These are phyloP conservation scores for Phytopythium litorale DNA, from an alignment of 352 stramenopile genomes.

Conservation along the genomic window DNA sequence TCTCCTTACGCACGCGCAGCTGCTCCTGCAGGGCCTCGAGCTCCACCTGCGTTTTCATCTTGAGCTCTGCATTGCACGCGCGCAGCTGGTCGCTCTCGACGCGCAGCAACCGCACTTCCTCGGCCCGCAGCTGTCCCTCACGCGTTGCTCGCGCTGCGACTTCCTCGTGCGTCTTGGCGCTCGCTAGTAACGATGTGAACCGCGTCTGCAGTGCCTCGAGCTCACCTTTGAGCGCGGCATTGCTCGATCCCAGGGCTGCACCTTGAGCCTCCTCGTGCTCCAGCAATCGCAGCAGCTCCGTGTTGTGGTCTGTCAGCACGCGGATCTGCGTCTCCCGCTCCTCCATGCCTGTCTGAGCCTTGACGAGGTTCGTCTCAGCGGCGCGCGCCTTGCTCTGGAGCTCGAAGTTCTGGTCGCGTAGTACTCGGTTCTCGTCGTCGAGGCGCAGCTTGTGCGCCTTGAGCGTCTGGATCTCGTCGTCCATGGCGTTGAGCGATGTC, in stretches of 20 bases:
- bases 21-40: constrained; percentile 95
- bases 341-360: constrained; percentile 73
- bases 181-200: constrained; percentile 88
- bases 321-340: constrained; percentile 93
- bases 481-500: constrained; percentile 82
- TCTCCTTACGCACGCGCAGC: constrained; percentile 94
- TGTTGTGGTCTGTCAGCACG: constrained; percentile 95
- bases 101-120: constrained; percentile 92
- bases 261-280: constrained; percentile 93
- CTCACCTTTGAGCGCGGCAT: constrained; percentile 56
- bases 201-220: constrained; percentile 85
- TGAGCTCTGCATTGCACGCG: constrained; percentile 90
- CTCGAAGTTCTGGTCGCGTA: constrained; percentile 93
- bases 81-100: constrained; percentile 91
- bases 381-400: constrained; percentile 86
- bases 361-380: constrained; percentile 79
- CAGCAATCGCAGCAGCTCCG: constrained; percentile 92
- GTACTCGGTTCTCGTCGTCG: constrained; percentile 90
- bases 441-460: constrained; percentile 62
- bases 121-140: constrained; percentile 91
- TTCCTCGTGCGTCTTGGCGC: constrained; percentile 92
- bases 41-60: constrained; percentile 95
- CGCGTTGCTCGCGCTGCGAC: constrained; percentile 83
- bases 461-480: constrained; percentile 67
- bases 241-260: constrained; percentile 53